Conservation (phyloP, 2,329 filamentous ascomycete genomes). For the Rhexocercosporidium sp. region DNA sequence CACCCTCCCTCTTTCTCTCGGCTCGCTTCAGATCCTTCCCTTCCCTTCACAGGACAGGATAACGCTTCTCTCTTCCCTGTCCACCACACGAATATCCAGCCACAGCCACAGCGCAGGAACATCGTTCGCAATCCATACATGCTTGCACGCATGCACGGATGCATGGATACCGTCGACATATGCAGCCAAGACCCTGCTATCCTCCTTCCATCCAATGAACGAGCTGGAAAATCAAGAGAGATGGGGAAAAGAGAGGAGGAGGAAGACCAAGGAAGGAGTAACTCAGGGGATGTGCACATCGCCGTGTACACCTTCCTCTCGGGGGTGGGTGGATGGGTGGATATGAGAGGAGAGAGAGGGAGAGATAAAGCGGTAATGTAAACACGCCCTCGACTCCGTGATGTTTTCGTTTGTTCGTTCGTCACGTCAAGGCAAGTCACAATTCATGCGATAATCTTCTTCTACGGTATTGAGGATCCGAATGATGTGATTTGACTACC, state of each 20-base stretch:
- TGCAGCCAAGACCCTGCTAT: neutral
- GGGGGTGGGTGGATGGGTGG: neutral
- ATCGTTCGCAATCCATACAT: too few species aligned
- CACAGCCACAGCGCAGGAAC: neutral
- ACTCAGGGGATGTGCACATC: neutral
- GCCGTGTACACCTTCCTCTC: neutral
- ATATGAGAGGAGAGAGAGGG: neutral
- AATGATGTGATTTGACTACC: neutral
- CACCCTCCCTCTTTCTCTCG: neutral
- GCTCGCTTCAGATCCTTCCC: slow-evolving; percentile 5
- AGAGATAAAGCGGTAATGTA: neutral
- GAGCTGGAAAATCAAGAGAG: neutral
- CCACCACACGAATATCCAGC: neutral
- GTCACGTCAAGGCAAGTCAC: neutral
- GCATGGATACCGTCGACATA: too few species aligned
- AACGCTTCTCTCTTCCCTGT: neutral
- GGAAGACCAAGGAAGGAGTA: neutral
- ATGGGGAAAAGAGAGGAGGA: neutral
- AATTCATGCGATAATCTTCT: neutral
- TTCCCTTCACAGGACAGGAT: too few species aligned
- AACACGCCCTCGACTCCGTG: too few species aligned
- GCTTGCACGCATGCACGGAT: too few species aligned
- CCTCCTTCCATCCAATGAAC: neutral
- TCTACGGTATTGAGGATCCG: too few species aligned
- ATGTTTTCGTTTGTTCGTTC: too few species aligned